Evolutionary conservation across 768 basidiomycete species (phyloP).

Genomic region (Auriscalpium vulgare): DNA sequence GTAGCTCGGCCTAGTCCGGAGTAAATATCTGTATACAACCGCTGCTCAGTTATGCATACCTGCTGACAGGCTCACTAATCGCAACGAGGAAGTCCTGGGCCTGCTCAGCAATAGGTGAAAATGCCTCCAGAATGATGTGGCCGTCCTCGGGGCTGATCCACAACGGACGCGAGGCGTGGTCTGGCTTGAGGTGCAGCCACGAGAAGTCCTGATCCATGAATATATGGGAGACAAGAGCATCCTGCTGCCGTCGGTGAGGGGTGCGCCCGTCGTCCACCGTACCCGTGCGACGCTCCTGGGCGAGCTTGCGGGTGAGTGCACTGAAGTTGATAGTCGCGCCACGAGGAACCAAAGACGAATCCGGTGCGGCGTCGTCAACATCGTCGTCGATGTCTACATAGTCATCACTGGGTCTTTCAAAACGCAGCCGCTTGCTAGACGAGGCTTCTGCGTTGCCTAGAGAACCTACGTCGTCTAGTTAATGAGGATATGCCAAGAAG

Average conservation of each 20-base stretch:
- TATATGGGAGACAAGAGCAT: constrained; percentile 70
- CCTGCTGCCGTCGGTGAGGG: constrained; percentile 64
- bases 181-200: constrained; percentile 78
- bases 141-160: constrained; percentile 95
- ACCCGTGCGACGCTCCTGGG: constrained; percentile 43
- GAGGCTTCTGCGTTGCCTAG: constrained; percentile 20
- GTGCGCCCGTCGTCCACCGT: constrained; percentile 44
- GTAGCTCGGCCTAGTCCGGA: constrained; percentile 71
- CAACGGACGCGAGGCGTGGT: constrained; percentile 86
- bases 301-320: constrained; percentile 73
- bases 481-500: neutral
- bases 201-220: constrained; percentile 84
- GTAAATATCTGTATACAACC: constrained; percentile 24
- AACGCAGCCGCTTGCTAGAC: constrained; percentile 34
- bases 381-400: constrained; percentile 37
- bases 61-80: constrained; percentile 97
- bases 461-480: neutral
- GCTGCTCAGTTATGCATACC: constrained; percentile 46
- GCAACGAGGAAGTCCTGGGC: constrained; percentile 98
- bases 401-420: constrained; percentile 43
- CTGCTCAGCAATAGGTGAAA: constrained; percentile 95
- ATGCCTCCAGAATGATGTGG: constrained; percentile 94
- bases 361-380: constrained; percentile 36
- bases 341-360: constrained; percentile 45
- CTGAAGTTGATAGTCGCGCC: constrained; percentile 83